A percentile compares a stretch with the other conserved stretches of the same genome.
Conservation (phyloP, 2,329 filamentous ascomycete species). For the Trichophyton simii region DNA sequence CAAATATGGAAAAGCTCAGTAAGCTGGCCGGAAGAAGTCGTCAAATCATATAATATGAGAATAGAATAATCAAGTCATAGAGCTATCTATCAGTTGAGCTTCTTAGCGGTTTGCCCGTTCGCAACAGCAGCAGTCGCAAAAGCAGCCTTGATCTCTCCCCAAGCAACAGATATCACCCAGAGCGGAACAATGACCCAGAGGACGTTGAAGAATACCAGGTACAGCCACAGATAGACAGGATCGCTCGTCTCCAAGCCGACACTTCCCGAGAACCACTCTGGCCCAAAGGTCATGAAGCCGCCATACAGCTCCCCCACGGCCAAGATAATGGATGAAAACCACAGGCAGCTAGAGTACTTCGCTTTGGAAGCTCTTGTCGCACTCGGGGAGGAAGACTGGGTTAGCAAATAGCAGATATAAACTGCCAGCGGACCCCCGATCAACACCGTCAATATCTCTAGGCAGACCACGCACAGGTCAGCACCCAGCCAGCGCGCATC, state of each 20-base stretch:
- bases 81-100: background rate
- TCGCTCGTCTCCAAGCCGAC: conserved; percentile 46
- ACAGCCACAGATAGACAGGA: conserved; percentile 52
- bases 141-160: conserved; percentile 30
- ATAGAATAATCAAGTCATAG: background rate
- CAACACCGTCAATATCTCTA: conserved; percentile 51
- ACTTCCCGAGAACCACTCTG: conserved; percentile 50
- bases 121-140: conserved; percentile 23
- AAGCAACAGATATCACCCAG: conserved; percentile 45
- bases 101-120: conserved; percentile 5
- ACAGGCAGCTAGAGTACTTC: conserved; percentile 26
- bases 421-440: conserved; percentile 46
- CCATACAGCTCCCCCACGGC: conserved; percentile 55
- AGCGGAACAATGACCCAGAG: conserved; percentile 49
- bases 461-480: conserved; percentile 45
- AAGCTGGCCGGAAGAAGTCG: background rate
- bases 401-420: conserved; percentile 44
- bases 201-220: conserved; percentile 52
- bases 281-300: conserved; percentile 52
- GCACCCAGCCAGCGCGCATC: conserved; percentile 48
- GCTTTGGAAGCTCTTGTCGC: conserved; percentile 14
- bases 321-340: conserved; percentile 46
- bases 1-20: too few species aligned
- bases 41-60: background rate
- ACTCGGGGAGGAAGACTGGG: conserved; percentile 16